Evolutionary conservation across 805 yeast genomes (phyloP).

Genomic region (Nakazawaea laoshanensis): DNA sequence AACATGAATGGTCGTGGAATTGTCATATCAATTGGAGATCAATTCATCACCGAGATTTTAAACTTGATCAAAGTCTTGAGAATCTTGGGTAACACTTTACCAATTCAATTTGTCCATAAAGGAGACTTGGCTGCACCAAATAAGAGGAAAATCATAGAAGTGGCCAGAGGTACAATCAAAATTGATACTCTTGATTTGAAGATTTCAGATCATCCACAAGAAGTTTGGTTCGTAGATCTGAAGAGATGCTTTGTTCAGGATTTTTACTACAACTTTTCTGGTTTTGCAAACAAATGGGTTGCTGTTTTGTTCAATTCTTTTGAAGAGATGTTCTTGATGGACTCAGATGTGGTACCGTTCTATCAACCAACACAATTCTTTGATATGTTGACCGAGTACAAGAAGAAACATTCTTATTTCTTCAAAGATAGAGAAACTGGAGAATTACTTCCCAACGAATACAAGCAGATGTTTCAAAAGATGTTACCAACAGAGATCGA

Average conservation of each 20-base stretch:
- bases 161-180: conserved; percentile 22
- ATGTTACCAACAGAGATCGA: conserved; percentile 39
- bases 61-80: conserved; percentile 41
- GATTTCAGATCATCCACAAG: conserved; percentile 15
- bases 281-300: conserved; percentile 37
- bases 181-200: conserved; percentile 3
- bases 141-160: conserved; percentile 23
- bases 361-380: conserved; percentile 28
- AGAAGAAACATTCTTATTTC: conserved; percentile 30
- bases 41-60: conserved; percentile 34
- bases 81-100: conserved; percentile 38
- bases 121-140: conserved; percentile 28
- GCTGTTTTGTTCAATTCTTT: conserved; percentile 52
- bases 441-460: conserved; percentile 15
- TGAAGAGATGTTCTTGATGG: conserved; percentile 45
- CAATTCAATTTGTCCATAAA: conserved; percentile 38
- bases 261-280: conserved; percentile 18
- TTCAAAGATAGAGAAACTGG: conserved; percentile 41
- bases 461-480: conserved; percentile 33
- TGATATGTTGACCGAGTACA: conserved; percentile 23
- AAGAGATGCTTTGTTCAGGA: conserved; percentile 18
- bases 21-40: conserved; percentile 42
- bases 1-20: conserved; percentile 40
- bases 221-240: conserved; percentile 24
- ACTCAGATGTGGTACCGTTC: conserved; percentile 41